A percentile compares a stretch with the other conserved stretches of the same genome.
phyloP scores from a whole-genome alignment of 2,329 filamentous ascomycete genomes.

The Fusarium mundagurra region DNA sequence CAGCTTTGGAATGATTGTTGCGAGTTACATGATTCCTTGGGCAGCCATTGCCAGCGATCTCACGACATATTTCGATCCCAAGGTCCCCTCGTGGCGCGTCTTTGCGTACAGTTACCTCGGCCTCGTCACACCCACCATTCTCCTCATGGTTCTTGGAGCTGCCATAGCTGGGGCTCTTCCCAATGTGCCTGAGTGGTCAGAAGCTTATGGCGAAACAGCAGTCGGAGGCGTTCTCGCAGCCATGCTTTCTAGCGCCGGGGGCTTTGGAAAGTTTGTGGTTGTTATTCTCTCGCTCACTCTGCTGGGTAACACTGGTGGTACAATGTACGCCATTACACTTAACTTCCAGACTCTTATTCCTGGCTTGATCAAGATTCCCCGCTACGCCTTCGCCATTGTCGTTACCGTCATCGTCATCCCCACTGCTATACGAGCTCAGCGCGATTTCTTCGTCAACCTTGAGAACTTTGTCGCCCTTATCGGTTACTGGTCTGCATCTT shows the following conservation, averaged over 20 bases:
- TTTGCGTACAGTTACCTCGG: conserved; percentile 68
- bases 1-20: conserved; percentile 68
- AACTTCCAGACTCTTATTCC: conserved; percentile 72
- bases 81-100: conserved; percentile 61
- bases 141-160: conserved; percentile 70
- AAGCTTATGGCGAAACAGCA: conserved; percentile 61
- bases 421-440: conserved; percentile 64
- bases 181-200: conserved; percentile 63
- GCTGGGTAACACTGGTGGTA: conserved; percentile 67
- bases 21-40: conserved; percentile 72
- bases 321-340: conserved; percentile 70
- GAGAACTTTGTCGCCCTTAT: conserved; percentile 67
- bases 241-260: conserved; percentile 66
- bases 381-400: conserved; percentile 66
- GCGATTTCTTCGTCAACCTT: conserved; percentile 66
- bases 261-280: conserved; percentile 70
- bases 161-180: conserved; percentile 70
- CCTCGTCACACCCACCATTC: conserved; percentile 62
- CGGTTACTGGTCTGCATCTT: conserved; percentile 67
- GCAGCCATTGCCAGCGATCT: conserved; percentile 68
- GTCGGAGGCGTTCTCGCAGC: conserved; percentile 68
- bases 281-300: conserved; percentile 67
- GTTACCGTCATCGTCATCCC: conserved; percentile 69
- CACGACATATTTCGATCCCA: conserved; percentile 68
- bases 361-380: conserved; percentile 63